phyloP scores from a whole-genome alignment of 345 rosid species.

The Acer saccharum region DNA sequence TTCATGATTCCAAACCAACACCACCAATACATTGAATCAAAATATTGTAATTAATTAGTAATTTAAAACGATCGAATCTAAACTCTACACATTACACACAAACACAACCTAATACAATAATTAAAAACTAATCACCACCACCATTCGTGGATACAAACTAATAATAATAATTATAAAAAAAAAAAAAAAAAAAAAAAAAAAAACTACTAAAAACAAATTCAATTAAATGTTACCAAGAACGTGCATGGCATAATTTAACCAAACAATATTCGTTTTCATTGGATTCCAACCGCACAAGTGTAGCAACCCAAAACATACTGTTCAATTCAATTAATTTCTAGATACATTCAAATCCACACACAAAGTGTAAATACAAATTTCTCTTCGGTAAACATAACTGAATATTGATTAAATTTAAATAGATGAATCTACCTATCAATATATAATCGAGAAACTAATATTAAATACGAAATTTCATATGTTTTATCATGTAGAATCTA shows the following conservation, averaged over 20 bases:
- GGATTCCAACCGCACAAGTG: not conserved
- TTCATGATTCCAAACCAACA: too few relatives aligned
- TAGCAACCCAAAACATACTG: not conserved
- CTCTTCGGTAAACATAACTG: too few relatives aligned
- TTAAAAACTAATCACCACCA: not conserved
- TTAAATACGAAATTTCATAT: too few relatives aligned
- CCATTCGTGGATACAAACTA: not conserved
- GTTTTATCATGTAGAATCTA: too few relatives aligned
- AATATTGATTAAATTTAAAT: too few relatives aligned
- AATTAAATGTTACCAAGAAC: slow-evolving; percentile 17
- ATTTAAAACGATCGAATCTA: not conserved
- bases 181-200: too few relatives aligned
- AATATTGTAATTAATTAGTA: too few relatives aligned
- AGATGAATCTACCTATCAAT: too few relatives aligned
- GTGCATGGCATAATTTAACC: slow-evolving; percentile 39
- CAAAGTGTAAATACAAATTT: not conserved
- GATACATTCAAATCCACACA: not conserved
- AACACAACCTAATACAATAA: not conserved
- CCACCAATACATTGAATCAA: too few relatives aligned
- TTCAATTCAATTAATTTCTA: not conserved
- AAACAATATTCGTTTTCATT: not conserved
- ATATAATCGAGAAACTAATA: too few relatives aligned
- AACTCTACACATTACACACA: not conserved
- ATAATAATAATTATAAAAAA: not conserved
- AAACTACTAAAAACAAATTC: not conserved